phyloP scores from a whole-genome alignment of 1,284 basidiomycete genomes.

The Singerocomus rubriflavus region DNA sequence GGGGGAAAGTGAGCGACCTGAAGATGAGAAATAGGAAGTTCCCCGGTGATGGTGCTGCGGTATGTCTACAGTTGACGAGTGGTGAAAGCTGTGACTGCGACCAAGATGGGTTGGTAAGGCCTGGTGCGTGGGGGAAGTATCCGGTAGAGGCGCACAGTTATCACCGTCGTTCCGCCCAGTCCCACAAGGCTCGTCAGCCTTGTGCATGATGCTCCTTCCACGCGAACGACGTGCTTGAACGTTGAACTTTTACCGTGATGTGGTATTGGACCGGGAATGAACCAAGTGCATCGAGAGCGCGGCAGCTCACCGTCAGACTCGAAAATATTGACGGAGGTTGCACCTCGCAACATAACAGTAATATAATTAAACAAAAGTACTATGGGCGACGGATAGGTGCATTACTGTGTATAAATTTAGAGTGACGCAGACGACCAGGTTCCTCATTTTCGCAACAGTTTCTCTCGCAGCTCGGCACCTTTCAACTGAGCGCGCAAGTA shows the following conservation, averaged over 20 bases:
- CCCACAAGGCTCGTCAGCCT: conserved; percentile 8
- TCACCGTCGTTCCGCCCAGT: conserved; percentile 23
- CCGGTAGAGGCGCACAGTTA: conserved; percentile 31
- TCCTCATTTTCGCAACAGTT: conserved; percentile 51
- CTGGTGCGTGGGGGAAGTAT: conserved; percentile 33
- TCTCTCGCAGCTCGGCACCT: conserved; percentile 72
- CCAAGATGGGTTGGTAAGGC: conserved; percentile 35
- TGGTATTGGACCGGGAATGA: not conserved
- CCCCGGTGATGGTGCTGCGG: conserved; percentile 60
- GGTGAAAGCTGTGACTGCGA: conserved; percentile 51
- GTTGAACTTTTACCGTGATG: not conserved
- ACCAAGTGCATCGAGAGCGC: too few species aligned
- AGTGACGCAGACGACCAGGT: not conserved
- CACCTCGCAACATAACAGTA: not conserved
- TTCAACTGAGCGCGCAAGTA: conserved; percentile 69
- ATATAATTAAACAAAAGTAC: conserved; percentile 15
- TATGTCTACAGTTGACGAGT: conserved; percentile 37
- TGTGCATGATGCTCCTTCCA: conserved; percentile 6
- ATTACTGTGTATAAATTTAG: not conserved
- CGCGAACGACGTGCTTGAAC: not conserved
- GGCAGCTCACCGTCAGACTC: too few species aligned
- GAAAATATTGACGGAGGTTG: too few species aligned
- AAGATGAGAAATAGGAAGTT: conserved; percentile 57
- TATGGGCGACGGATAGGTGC: conserved; percentile 6
- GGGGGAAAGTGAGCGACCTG: conserved; percentile 40